Evolutionary conservation across 2,329 filamentous ascomycete genomes (phyloP), one percentile per base, ranked within the genome.

Genomic region (Aureobasidium sp.): DNA sequence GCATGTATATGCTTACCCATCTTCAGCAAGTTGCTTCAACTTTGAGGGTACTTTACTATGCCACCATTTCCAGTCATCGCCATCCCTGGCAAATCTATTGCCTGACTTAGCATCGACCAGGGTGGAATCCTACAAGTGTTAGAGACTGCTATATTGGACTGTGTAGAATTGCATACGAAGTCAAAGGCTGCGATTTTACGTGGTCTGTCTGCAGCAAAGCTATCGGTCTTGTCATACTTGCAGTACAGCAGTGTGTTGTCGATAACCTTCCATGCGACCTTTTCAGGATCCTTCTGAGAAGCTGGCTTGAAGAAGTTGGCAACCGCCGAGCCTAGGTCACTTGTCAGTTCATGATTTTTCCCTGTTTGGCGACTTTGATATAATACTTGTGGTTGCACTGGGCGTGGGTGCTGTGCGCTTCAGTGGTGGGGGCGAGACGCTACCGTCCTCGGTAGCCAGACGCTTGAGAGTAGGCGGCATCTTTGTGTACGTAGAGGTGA

Each of bases 11-110:
- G 11, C 55, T 53, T 75, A 89, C 82, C 86, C 90, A 66, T 94
- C 83, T 11, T 84, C 78, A 68, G 90, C 82, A 1, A 97, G 78
- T 63, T 85, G 77, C 66, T 81, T 83, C 21, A 99, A 73, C 58
- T 78, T 83, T 0, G 73, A 75, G 1, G 91, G 90, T 0, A 97
- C 89, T 21, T 76, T 80, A 14, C 75, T 68, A 72, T 95, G 78
- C 91, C 91, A 97, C 94, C 94, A 99, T 73, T 90, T 91, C 94
- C 94, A 99, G 71, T 97, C 93, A 4, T 79, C 78, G 0, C 86
- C 83, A 66, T 85, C 83, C 57, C 82, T 81, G 3, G 85, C 81
- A 69, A 93, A 93, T 54, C 83, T 88, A 74, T 90, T 94, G 8
- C 91, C 91, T 0, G 91, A 96, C 4, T 85, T 81, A 0, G 91